phyloP scores from a whole-genome alignment of 2,329 filamentous ascomycete genomes.

The Pseudonectria buxi region DNA sequence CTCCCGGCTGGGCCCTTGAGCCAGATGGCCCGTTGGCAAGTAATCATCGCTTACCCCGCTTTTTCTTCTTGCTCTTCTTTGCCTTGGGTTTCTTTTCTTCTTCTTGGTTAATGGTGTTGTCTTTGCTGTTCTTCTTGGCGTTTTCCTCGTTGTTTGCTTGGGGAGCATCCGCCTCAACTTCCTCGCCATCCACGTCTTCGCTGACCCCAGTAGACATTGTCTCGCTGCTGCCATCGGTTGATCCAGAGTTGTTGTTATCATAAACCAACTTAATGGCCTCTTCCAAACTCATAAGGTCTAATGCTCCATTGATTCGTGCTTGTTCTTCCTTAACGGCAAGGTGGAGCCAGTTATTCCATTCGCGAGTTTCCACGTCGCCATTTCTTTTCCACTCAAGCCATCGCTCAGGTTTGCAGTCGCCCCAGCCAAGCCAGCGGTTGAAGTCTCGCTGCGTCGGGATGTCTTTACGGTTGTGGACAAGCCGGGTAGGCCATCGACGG shows the following conservation, averaged over 20 bases:
- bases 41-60: slow-evolving; percentile 6
- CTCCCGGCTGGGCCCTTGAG: no score
- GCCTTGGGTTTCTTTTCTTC: slow-evolving; percentile 2
- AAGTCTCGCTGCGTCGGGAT: slow-evolving; percentile 11
- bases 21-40: no score
- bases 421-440: slow-evolving; percentile 18
- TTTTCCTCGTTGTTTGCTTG: neutral
- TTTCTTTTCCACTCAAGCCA: slow-evolving; percentile 23
- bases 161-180: no score
- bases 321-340: slow-evolving; percentile 1
- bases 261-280: neutral
- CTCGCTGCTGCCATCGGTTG: neutral
- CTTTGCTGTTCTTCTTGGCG: neutral
- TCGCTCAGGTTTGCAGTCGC: slow-evolving; percentile 10
- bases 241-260: neutral
- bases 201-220: neutral
- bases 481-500: slow-evolving; percentile 16
- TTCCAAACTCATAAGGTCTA: neutral
- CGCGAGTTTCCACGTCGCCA: slow-evolving; percentile 3
- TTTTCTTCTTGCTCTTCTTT: slow-evolving; percentile 11
- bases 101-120: neutral
- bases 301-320: neutral
- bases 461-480: slow-evolving; percentile 8
- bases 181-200: neutral
- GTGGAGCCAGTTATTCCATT: neutral